Evolutionary conservation across 805 yeast genomes (phyloP).

Genomic region (Metschnikowia koreensis): DNA sequence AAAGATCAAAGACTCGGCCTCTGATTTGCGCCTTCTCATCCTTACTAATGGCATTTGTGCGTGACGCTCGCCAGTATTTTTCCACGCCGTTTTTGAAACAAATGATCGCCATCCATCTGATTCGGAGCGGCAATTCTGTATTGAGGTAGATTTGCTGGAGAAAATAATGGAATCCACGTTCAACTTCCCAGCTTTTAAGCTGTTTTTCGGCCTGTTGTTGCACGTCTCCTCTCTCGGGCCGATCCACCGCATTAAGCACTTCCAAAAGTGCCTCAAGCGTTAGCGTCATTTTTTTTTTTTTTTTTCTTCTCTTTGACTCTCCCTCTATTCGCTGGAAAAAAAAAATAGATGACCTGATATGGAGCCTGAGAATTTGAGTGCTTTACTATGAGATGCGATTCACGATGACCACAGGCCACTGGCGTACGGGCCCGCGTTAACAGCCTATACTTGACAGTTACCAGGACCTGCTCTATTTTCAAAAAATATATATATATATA

Average conservation of each 20-base stretch:
- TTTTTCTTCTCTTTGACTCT: not conserved
- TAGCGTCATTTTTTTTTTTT: constrained; percentile 21
- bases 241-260: constrained; percentile 31
- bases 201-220: constrained; percentile 70
- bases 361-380: not conserved
- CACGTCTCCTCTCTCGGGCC: constrained; percentile 44
- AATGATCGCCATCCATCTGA: constrained; percentile 84
- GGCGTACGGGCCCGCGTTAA: not conserved
- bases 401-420: not conserved
- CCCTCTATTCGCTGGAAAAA: too few relatives aligned
- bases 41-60: constrained; percentile 47
- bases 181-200: constrained; percentile 65
- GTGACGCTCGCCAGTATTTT: constrained; percentile 74
- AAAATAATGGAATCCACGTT: constrained; percentile 55
- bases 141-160: constrained; percentile 63
- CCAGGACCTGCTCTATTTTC: not conserved
- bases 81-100: constrained; percentile 87
- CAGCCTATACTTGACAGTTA: not conserved
- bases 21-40: constrained; percentile 73
- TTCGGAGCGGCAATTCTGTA: constrained; percentile 54
- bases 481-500: too few relatives aligned
- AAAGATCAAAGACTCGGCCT: constrained; percentile 51
- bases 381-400: not conserved
- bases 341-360: too few relatives aligned
- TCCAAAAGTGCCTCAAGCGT: constrained; percentile 27